Evolutionary conservation across 257 asterid species (phyloP), one percentile per base, ranked within the genome.

Genomic region (Oldenlandia corymbosa): DNA sequence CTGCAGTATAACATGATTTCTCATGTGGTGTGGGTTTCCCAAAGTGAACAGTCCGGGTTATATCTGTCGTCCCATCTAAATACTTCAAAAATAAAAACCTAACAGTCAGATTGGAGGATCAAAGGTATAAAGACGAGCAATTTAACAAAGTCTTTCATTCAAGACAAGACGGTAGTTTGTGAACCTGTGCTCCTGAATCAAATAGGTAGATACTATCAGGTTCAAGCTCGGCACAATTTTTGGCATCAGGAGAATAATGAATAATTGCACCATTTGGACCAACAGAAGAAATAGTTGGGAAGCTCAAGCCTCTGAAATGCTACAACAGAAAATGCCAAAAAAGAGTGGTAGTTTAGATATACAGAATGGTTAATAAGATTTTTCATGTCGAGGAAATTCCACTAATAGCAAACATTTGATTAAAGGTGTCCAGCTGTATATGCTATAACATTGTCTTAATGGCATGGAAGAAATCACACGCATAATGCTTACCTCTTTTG

Each of bases 151-250:
- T 34, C n/a, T n/a, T n/a, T n/a, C n/a, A 45, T 45, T 26, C 32
- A 71, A 51, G 39, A 31, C 55, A 39, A 64, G 3, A 61, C 42
- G 31, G 54, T 56, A 28, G 62, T 13, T 32, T 66, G 50, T 62
- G 73, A 57, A 92, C 99, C 99, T 92, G 99, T 26, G 91, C 99
- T 79, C 99, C 99, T 1, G 99, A 92, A 78, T 92, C 99, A 80
- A 78, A 87, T 23, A 92, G 81, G 83, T 89, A 92, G 77, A 92
- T 87, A 43, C 75, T 64, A 72, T 85, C 69, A 62, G 97, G 95
- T 75, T 85, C 88, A 34, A 92, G 91, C 75, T 92, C 99, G 4
- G 96, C 91, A 71, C 99, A 92, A 52, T 90, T 82, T 80, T 84
- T 84, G 48, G 73, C 78, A 65, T 81, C 85, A 11, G 99, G 97